A percentile compares a stretch with the other conserved stretches of the same genome.
These are phyloP conservation scores for Brassica napus DNA, from an alignment of 345 rosid genomes.

Conservation along the genomic window Da-Ae NC_063443.1:12479501-12480000, in stretches of 20 bases:
- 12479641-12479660: constrained; percentile 19
- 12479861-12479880: not conserved
- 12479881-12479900: not conserved
- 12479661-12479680: not conserved
- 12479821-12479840: not conserved
- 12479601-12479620: constrained; percentile 3
- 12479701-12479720: not conserved
- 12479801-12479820: not conserved
- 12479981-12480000: not conserved
- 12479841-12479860: not conserved
- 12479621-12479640: constrained; percentile 28
- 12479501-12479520: constrained; percentile 14
- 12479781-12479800: not conserved
- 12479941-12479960: not conserved
- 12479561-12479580: constrained; percentile 29
- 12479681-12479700: constrained; percentile 24
- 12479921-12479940: not conserved
- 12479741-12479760: not conserved
- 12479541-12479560: constrained; percentile 21
- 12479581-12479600: constrained; percentile 21
- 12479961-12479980: not conserved
- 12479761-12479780: not conserved
- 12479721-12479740: not conserved
- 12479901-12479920: not conserved
- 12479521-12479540: constrained; percentile 21